Evolutionary conservation across 345 rosid species (phyloP).

Genomic region (Eucalyptus viminalis): DNA sequence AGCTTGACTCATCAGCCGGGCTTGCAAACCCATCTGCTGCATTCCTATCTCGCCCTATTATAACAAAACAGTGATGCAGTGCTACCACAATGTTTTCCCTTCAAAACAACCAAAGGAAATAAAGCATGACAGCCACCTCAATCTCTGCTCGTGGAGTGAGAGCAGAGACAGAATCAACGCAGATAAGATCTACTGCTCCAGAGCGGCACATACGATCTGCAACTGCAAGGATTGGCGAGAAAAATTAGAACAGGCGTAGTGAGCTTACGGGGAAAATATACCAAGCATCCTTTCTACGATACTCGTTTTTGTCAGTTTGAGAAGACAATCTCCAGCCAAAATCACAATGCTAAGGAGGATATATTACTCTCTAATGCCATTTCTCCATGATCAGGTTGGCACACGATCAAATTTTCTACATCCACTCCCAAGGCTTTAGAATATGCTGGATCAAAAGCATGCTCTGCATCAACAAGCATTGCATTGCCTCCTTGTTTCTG

Average conservation of each 20-base stretch:
- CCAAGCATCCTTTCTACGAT: neutral
- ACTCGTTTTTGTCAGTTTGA: neutral
- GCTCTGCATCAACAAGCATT: slow-evolving; percentile 99
- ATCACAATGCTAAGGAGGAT: neutral
- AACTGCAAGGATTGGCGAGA: slow-evolving; percentile 24
- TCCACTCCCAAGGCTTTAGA: slow-evolving; percentile 90
- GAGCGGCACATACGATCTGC: slow-evolving; percentile 99
- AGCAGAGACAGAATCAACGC: slow-evolving; percentile 96
- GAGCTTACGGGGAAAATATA: neutral
- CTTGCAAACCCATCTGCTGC: slow-evolving; percentile 99
- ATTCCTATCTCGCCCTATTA: slow-evolving; percentile 95
- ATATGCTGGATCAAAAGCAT: slow-evolving; percentile 96
- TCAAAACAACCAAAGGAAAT: neutral
- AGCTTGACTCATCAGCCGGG: slow-evolving; percentile 99
- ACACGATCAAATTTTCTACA: slow-evolving; percentile 84
- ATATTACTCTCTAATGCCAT: slow-evolving; percentile 87
- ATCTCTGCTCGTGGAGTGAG: slow-evolving; percentile 98
- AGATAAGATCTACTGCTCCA: slow-evolving; percentile 88
- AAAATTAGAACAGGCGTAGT: neutral
- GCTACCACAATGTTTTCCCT: neutral
- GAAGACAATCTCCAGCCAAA: neutral
- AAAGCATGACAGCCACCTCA: slow-evolving; percentile 32
- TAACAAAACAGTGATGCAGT: neutral
- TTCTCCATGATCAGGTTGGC: slow-evolving; percentile 95
- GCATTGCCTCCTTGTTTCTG: slow-evolving; percentile 97